A percentile compares a stretch with the other conserved stretches of the same genome.
Evolutionary conservation across 352 stramenopile species (phyloP).

Genomic region (Pythium volutum): DNA sequence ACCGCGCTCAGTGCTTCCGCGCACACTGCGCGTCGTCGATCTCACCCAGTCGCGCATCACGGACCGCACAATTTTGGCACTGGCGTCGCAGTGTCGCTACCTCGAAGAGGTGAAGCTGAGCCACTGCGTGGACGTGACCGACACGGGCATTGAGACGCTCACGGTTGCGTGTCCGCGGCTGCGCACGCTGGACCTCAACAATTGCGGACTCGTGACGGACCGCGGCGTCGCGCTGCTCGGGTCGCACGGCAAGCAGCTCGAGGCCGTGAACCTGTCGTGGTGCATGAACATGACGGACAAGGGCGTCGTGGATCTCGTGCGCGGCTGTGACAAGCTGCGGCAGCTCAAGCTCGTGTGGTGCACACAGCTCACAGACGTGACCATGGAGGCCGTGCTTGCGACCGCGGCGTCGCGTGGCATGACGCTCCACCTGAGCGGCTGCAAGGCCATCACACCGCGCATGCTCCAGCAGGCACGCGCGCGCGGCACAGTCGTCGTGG

Average conservation of each 20-base stretch:
- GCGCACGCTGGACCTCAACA: constrained; percentile 64
- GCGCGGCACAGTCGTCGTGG: constrained; percentile 18
- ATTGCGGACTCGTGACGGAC: constrained; percentile 81
- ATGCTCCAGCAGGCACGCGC: constrained; percentile 13
- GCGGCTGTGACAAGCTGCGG: constrained; percentile 53
- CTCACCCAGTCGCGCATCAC: constrained; percentile 75
- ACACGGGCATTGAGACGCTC: constrained; percentile 68
- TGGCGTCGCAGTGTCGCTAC: constrained; percentile 57
- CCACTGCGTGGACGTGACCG: constrained; percentile 76
- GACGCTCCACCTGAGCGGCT: constrained; percentile 63
- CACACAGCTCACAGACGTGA: constrained; percentile 74
- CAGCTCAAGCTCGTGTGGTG: constrained; percentile 81
- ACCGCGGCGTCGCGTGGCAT: constrained; percentile 19
- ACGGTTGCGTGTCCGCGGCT: constrained; percentile 51
- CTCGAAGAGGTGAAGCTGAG: constrained; percentile 73
- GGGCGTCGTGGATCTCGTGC: constrained; percentile 62
- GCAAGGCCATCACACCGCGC: constrained; percentile 47
- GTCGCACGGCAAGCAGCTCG: constrained; percentile 47
- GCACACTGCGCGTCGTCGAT: constrained; percentile 50
- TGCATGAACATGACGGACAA: constrained; percentile 90
- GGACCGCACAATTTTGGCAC: constrained; percentile 56
- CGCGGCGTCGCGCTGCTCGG: constrained; percentile 57
- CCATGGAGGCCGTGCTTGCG: constrained; percentile 51
- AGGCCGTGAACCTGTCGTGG: constrained; percentile 78
- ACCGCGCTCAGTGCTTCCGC: constrained; percentile 29